Percentiles rank a stretch among this genome's conserved stretches.
Evolutionary conservation across 164 flowering plant genomes (phyloP).

Genomic region (Sextonia rubra): DNA sequence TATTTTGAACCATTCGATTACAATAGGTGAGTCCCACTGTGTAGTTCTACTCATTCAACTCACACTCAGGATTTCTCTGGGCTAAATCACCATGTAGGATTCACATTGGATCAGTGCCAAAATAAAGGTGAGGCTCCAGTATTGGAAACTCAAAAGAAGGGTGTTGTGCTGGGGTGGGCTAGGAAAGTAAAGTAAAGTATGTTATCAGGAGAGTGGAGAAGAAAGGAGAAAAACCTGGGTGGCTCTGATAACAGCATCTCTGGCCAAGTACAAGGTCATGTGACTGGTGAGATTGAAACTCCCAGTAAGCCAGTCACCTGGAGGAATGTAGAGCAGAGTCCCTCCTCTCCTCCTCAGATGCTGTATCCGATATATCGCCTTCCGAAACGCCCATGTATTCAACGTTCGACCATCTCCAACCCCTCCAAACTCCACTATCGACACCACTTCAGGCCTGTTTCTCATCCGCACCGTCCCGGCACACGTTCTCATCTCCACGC

Average conservation of each 20-base stretch:
- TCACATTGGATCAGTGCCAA: too few species aligned
- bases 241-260: conserved; percentile 83
- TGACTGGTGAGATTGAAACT: conserved; percentile 82
- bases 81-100: too few species aligned
- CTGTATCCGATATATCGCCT: conserved; percentile 74
- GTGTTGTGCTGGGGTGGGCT: too few species aligned
- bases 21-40: too few species aligned
- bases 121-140: too few species aligned
- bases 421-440: conserved; percentile 82
- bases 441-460: conserved; percentile 55
- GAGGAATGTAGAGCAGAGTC: conserved; percentile 76
- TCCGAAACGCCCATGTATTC: conserved; percentile 80
- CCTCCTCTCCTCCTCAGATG: conserved; percentile 82
- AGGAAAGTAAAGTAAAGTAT: too few species aligned
- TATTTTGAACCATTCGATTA: too few species aligned
- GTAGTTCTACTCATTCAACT: too few species aligned
- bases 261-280: conserved; percentile 87
- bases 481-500: conserved; percentile 46
- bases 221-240: conserved; percentile 45
- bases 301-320: conserved; percentile 81
- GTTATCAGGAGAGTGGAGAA: not conserved
- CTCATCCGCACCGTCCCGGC: conserved; percentile 70
- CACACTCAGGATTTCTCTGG: too few species aligned
- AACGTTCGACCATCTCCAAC: conserved; percentile 79
- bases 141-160: too few species aligned